Percentiles rank a stretch among this genome's conserved stretches.
phyloP scores from a whole-genome alignment of 495 filamentous ascomycete genomes.

The Elaphomyces granulatus region DNA sequence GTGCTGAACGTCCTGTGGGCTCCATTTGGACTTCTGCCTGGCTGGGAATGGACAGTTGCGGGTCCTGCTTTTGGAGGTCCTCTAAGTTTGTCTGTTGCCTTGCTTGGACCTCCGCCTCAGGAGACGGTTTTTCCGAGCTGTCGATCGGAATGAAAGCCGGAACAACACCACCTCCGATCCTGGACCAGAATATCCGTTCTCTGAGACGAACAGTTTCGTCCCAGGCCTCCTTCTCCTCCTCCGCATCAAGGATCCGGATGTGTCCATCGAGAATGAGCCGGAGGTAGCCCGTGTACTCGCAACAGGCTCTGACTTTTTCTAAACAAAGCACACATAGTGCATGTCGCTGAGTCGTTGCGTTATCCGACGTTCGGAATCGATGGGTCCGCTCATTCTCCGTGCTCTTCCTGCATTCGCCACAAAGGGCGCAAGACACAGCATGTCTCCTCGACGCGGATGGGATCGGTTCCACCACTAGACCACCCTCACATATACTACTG shows the following conservation, averaged over 20 bases:
- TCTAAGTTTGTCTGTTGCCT: not conserved
- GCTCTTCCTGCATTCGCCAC: slow-evolving; percentile 65
- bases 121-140: slow-evolving; percentile 2
- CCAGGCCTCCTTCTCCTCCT: slow-evolving; percentile 75
- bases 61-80: not conserved
- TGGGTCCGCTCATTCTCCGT: slow-evolving; percentile 62
- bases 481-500: slow-evolving; percentile 71
- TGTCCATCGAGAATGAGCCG: slow-evolving; percentile 81
- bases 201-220: slow-evolving; percentile 79
- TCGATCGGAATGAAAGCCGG: slow-evolving; percentile 36
- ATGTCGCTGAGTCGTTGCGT: slow-evolving; percentile 68
- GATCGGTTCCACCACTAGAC: slow-evolving; percentile 75
- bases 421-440: slow-evolving; percentile 70
- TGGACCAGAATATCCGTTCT: slow-evolving; percentile 92
- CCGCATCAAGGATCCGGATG: slow-evolving; percentile 58
- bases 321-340: slow-evolving; percentile 85
- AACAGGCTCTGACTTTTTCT: slow-evolving; percentile 65
- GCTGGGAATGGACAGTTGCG: slow-evolving; percentile 1
- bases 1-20: too few species aligned
- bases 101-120: not conserved
- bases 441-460: slow-evolving; percentile 42
- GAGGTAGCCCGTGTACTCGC: slow-evolving; percentile 84
- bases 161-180: slow-evolving; percentile 78
- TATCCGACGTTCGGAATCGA: slow-evolving; percentile 77
- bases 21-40: too few species aligned